Conservation (phyloP, 164 flowering plant species). For the Dillenia turbinata region DNA sequence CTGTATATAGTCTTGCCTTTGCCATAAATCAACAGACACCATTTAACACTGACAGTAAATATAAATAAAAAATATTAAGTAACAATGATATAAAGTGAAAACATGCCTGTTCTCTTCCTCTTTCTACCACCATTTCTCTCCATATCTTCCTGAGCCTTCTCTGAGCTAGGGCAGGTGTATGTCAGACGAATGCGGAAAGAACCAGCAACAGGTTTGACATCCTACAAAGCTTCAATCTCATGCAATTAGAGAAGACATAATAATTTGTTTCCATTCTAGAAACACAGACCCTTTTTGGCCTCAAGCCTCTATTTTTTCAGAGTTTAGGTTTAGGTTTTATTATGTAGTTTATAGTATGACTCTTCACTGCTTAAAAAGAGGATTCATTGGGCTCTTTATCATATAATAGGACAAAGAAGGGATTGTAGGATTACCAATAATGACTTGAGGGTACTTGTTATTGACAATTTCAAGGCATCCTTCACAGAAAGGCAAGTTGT, state of each 20-base stretch:
- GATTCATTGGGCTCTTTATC: no score
- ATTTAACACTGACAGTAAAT: background rate
- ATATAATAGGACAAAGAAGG: background rate
- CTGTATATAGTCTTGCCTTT: no score
- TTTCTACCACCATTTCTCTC: slow-evolving; percentile 35
- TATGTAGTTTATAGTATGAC: no score
- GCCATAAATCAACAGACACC: no score
- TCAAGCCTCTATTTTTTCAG: no score
- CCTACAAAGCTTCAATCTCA: no score
- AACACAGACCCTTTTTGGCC: no score
- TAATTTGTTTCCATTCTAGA: no score
- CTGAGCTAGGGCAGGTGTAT: slow-evolving; percentile 36
- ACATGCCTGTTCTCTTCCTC: slow-evolving; percentile 66
- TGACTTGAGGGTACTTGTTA: slow-evolving; percentile 44
- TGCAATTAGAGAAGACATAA: no score
- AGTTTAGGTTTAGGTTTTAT: no score
- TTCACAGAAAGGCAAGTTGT: slow-evolving; percentile 39
- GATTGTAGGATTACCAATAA: slow-evolving; percentile 43
- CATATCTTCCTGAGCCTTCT: slow-evolving; percentile 12
- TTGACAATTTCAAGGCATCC: slow-evolving; percentile 60
- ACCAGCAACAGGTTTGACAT: slow-evolving; percentile 31
- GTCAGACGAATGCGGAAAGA: slow-evolving; percentile 68
- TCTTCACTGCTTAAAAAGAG: no score
- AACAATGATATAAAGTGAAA: background rate
- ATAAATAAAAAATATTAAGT: background rate